phyloP scores from a whole-genome alignment of 371 early-diverging fungal species.

The Agmasoma carcini region DNA sequence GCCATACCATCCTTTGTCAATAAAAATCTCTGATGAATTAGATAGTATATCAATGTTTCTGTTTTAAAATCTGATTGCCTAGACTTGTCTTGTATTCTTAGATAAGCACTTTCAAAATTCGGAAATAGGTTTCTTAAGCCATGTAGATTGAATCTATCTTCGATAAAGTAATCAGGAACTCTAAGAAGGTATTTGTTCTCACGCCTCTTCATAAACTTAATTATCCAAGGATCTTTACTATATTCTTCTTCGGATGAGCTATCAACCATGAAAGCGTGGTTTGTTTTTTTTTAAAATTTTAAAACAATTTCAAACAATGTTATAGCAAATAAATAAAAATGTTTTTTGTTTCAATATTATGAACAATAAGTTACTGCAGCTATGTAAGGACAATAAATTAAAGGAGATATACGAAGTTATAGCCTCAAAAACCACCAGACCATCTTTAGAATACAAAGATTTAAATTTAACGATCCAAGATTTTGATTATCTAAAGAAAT shows the following conservation, averaged over 20 bases:
- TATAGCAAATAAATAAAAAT: too few species aligned
- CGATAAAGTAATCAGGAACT: slow-evolving; percentile 43
- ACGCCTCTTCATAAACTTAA: slow-evolving; percentile 37
- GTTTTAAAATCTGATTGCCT: slow-evolving; percentile 8
- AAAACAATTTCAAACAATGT: too few species aligned
- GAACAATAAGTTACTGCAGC: not conserved
- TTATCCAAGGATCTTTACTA: slow-evolving; percentile 39
- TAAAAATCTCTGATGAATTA: slow-evolving; percentile 59
- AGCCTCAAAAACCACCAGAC: not conserved
- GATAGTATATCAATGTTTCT: slow-evolving; percentile 56
- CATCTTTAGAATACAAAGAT: not conserved
- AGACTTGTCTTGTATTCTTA: slow-evolving; percentile 58
- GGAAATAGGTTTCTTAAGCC: slow-evolving; percentile 65
- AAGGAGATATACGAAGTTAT: not conserved
- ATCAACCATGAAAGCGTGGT: not conserved
- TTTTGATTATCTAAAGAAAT: slow-evolving; percentile 4
- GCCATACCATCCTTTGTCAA: slow-evolving; percentile 56
- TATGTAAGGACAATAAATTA: not conserved
- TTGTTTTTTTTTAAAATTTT: too few species aligned
- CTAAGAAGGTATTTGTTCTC: slow-evolving; percentile 35
- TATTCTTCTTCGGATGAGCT: slow-evolving; percentile 1
- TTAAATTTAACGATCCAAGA: not conserved
- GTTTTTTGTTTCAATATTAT: too few species aligned
- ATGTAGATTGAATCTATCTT: slow-evolving; percentile 74
- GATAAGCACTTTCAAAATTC: slow-evolving; percentile 64